Conservation (phyloP, 305 asterid genomes). For the Rubia peregrina region DNA sequence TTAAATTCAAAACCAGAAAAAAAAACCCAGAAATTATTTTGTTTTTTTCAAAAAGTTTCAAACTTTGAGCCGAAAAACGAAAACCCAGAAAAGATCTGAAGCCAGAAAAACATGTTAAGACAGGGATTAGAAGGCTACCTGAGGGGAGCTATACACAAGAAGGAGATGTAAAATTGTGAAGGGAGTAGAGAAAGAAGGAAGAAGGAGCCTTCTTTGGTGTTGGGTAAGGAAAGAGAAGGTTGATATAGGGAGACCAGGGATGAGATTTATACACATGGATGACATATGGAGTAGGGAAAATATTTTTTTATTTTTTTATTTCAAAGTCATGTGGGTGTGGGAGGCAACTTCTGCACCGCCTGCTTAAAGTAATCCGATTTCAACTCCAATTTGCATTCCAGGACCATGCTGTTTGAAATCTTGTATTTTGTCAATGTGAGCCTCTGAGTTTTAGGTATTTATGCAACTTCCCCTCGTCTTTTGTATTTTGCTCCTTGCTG, state of each 20-base stretch:
- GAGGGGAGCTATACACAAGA: constrained; percentile 44
- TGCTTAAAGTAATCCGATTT: constrained; percentile 8
- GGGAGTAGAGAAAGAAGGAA: constrained; percentile 4
- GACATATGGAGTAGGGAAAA: background rate
- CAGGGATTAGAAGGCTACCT: constrained; percentile 27
- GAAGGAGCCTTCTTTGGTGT: constrained; percentile 19
- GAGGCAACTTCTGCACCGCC: constrained; percentile 21
- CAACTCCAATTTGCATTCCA: background rate
- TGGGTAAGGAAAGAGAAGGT: constrained; percentile 44
- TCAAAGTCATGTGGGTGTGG: constrained; percentile 19
- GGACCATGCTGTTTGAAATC: constrained; percentile 1
- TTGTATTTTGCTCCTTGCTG: background rate
- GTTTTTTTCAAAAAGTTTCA: background rate
- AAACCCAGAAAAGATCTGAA: constrained; percentile 4
- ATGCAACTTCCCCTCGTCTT: background rate
- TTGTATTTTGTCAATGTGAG: background rate
- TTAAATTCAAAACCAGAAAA: background rate
- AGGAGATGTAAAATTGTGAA: constrained; percentile 9
- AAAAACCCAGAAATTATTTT: too few species aligned
- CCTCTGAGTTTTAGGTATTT: constrained; percentile 10
- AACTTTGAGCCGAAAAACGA: background rate
- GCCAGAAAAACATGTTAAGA: background rate
- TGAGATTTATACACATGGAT: constrained; percentile 41
- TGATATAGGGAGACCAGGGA: constrained; percentile 10
- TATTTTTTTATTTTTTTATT: background rate